Base-by-base conservation (phyloP, 768 basidiomycete species). In the Cantharellus anzutake region DNA sequence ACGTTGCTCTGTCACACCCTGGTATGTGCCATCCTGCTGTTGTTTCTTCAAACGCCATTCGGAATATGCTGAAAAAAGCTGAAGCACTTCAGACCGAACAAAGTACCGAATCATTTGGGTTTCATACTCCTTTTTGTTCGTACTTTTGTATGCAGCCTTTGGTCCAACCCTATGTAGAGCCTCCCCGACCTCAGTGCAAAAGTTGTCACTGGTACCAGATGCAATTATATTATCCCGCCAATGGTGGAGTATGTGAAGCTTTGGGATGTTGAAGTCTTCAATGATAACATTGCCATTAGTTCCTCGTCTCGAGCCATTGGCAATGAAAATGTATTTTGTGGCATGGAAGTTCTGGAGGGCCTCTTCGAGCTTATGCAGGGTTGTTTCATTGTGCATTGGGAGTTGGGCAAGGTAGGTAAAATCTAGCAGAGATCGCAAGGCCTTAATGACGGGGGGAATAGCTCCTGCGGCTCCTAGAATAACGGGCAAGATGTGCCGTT, bases 231-330 rank as follows among this genome's bases (percentile, higher is more conserved):
- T 42, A 0, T 59, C 4, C 1, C 60, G 7, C 60, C 74, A 76
- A 60, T 76, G 76, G 1, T 38, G 44, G 1, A 69, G 60, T 11
- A 63, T 68, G 59, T 76, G 75, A 1, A 77, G 62, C 62, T 77
- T 77, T 0, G 73, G 73, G n/a, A 77, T 65, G 52, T 75, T 73
- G 64, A 74, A 75, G 52, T 68, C 60, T 3, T 5, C 67, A n/a
- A n/a, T n/a, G n/a, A n/a, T n/a, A n/a, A n/a, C n/a, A n/a, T n/a
- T n/a, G n/a, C n/a, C n/a, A 48, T 48, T 7, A 48, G 7, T 48
- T 56, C 48, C 60, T 37, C 41, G 3, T 0, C 70, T 68, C 20
- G 71, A 67, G 1, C 68, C 69, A 3, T 71, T 62, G n/a, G 67
- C 63, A 39, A 73, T 55, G 58, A 76, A 73, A 2, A 71, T 64